Conservation (phyloP, 345 rosid genomes). For the Capsella bursapastoris region DNA sequence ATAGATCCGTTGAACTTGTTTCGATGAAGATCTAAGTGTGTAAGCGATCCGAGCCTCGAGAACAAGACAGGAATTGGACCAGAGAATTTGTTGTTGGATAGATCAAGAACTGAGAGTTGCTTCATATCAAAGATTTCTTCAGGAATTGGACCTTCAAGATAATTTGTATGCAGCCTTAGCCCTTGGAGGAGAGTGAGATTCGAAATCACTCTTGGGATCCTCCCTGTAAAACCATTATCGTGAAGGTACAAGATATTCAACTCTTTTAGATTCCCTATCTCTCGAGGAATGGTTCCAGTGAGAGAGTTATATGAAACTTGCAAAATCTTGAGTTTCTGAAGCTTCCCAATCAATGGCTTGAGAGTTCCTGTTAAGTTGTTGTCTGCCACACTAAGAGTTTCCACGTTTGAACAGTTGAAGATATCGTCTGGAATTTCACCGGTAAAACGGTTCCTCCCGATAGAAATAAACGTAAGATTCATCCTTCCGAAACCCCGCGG, state of each 20-base stretch:
- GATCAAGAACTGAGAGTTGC: conserved; percentile 55
- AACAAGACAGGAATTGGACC: conserved; percentile 60
- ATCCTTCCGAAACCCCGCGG: conserved; percentile 66
- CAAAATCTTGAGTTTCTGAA: conserved; percentile 53
- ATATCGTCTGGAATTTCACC: conserved; percentile 84
- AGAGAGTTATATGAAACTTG: conserved; percentile 54
- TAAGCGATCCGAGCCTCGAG: conserved; percentile 65
- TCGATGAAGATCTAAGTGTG: conserved; percentile 56
- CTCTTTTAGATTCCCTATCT: conserved; percentile 65
- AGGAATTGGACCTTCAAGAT: conserved; percentile 65
- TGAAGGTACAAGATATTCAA: conserved; percentile 52
- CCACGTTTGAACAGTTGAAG: conserved; percentile 67
- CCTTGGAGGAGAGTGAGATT: conserved; percentile 74
- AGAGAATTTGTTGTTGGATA: conserved; percentile 63
- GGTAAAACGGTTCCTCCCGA: conserved; percentile 54
- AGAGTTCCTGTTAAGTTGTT: conserved; percentile 68
- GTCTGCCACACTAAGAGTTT: conserved; percentile 38
- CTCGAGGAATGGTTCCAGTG: conserved; percentile 66
- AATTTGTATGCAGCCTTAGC: conserved; percentile 53
- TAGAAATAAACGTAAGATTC: conserved; percentile 58
- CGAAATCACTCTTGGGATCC: conserved; percentile 64
- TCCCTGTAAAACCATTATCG: conserved; percentile 63
- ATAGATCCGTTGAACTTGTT: conserved; percentile 77
- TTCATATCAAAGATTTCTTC: conserved; percentile 58
- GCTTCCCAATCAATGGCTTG: conserved; percentile 64